Evolutionary conservation across 352 stramenopile species (phyloP), one percentile per base, ranked within the genome.

Genomic region (Globisporangium viniferum): DNA sequence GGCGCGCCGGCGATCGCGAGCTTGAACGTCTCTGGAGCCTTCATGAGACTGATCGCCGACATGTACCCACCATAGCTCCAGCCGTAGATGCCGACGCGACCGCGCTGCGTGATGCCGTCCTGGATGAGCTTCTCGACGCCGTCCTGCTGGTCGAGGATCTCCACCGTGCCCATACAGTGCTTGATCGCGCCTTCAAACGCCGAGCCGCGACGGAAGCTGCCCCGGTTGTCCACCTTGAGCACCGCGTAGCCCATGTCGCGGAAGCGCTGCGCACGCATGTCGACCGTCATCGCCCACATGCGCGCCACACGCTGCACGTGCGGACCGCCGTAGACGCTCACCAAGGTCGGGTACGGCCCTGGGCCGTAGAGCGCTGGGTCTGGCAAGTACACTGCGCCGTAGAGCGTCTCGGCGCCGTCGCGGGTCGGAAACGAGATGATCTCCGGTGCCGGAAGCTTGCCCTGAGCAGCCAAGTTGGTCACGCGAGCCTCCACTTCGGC

Each of bases 51-150:
- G 84, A 99, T 99, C 57, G 94, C 89, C 60, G 93, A 90, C 88
- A 99, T 96, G 82, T 99, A 99, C 15, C 97, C 97, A 60, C 97
- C 97, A 82, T 99, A 99, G 68, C 92, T 98, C 97, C 97, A 99
- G 56, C 97, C 97, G 75, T 98, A 99, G 72, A 99, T 98, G 77
- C 97, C 88, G 62, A 97, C 87, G 66, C 91, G 72, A 9, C 82
- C 89, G 14, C 88, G 69, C 73, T 98, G 90, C 51, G 92, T 97
- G 36, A 98, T 77, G 56, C 95, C 93, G 69, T 97, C 77, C 10
- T 79, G 54, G 18, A 96, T 77, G 51, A 98, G 78, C 73, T 90
- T 90, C 41, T 73, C 73, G 46, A 97, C 87, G 53, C 81, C 89
- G 63, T 93, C 83, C 49, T 91, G 74, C 69, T 97, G 90, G 69